Conservation (phyloP, 257 asterid genomes). For the Fraxinus americana region DNA sequence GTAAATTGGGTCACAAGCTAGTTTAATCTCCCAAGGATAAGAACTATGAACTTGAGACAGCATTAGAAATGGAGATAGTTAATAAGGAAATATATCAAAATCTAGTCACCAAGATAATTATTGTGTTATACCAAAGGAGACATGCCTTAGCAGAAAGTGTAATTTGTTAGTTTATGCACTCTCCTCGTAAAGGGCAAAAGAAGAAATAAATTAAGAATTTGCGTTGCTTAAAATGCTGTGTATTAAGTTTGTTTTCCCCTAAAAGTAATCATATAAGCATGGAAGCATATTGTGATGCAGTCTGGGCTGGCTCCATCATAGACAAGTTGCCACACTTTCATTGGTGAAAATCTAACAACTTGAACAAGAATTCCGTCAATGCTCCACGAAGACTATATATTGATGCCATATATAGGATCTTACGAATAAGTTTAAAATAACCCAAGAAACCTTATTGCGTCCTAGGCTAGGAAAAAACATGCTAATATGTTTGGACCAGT, state of each 20-base stretch:
- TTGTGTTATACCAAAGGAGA: not conserved
- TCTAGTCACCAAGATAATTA: not conserved
- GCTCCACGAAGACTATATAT: not conserved
- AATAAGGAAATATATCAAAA: not conserved
- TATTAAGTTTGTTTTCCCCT: not conserved
- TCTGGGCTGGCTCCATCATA: not conserved
- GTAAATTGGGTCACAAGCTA: not conserved
- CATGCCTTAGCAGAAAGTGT: not conserved
- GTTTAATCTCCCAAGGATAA: not conserved
- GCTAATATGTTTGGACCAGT: not conserved
- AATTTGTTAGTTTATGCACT: not conserved
- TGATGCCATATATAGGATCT: not conserved
- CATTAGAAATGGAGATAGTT: not conserved
- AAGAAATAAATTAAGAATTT: not conserved
- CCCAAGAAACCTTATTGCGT: not conserved
- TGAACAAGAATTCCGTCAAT: not conserved
- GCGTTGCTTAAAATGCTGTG: not conserved
- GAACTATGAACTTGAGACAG: not conserved
- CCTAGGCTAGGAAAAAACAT: not conserved
- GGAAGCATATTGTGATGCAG: not conserved
- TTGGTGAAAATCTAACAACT: not conserved
- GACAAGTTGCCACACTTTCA: not conserved
- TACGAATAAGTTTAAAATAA: not conserved
- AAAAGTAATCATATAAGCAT: not conserved
- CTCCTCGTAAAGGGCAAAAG: too few relatives aligned